Conservation (phyloP, 1,284 basidiomycete genomes). For the Ganoderma boninense region DNA sequence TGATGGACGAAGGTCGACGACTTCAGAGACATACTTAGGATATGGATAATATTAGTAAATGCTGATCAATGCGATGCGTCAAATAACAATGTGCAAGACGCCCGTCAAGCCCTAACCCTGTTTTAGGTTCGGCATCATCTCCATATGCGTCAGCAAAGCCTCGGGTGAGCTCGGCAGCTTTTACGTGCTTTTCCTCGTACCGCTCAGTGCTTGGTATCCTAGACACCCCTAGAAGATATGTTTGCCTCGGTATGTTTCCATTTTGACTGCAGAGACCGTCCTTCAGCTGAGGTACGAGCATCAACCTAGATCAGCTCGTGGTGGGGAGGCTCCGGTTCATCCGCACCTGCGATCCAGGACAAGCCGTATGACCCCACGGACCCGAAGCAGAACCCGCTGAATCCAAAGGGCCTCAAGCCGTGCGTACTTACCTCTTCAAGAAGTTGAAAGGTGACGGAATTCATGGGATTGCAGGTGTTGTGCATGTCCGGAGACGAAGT, state of each 20-base stretch:
- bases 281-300: not conserved
- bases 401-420: slow-evolving; percentile 93
- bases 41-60: no score
- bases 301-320: slow-evolving; percentile 48
- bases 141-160: not conserved
- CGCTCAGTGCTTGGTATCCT: not conserved
- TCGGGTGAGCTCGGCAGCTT: not conserved
- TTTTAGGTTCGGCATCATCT: not conserved
- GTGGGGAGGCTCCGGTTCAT: slow-evolving; percentile 49
- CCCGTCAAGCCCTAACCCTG: not conserved
- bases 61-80: no score
- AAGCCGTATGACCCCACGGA: slow-evolving; percentile 69
- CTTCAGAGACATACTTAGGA: no score
- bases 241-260: slow-evolving; percentile 7
- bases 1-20: no score
- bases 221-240: not conserved
- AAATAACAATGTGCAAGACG: not conserved
- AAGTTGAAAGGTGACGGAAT: not conserved
- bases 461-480: slow-evolving; percentile 73
- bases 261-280: not conserved
- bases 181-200: not conserved
- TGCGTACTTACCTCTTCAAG: slow-evolving; percentile 51
- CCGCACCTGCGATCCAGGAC: slow-evolving; percentile 40
- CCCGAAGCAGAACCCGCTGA: slow-evolving; percentile 82
- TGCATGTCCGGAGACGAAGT: slow-evolving; percentile 95